Evolutionary conservation across 257 asterid genomes (phyloP).

Genomic region (Nemophila menziesii): DNA sequence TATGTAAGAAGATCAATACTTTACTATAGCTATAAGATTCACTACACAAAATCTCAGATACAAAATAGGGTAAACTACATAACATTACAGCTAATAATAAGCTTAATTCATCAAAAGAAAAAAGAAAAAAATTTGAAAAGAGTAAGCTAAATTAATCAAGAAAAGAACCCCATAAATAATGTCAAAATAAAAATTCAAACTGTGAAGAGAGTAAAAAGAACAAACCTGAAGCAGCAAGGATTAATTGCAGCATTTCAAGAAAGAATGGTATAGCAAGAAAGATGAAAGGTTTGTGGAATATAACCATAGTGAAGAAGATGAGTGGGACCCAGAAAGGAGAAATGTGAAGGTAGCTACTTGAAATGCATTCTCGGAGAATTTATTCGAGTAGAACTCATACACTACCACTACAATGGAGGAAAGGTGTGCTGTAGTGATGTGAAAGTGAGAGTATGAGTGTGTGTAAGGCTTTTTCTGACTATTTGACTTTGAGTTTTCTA

Average conservation of each 20-base stretch:
- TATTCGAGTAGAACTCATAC: not conserved
- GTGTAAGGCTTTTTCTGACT: slow-evolving; percentile 21
- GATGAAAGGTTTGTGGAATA: slow-evolving; percentile 17
- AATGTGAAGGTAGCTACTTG: not conserved
- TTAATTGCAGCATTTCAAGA: slow-evolving; percentile 26
- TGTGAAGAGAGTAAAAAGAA: not conserved
- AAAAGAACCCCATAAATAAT: slow-evolving; percentile 4
- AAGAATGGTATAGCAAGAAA: slow-evolving; percentile 28
- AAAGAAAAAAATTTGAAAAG: no score
- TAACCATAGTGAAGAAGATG: slow-evolving; percentile 28
- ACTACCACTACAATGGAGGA: not conserved
- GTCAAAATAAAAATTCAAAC: not conserved
- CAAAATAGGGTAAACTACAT: not conserved
- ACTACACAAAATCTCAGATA: not conserved
- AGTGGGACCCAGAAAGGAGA: slow-evolving; percentile 9
- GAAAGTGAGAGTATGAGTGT: no score
- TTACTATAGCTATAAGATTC: not conserved
- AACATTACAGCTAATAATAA: no score
- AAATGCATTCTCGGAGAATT: no score
- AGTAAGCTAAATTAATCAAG: no score
- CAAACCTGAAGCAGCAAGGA: slow-evolving; percentile 45
- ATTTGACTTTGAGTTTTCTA: no score
- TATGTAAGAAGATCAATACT: slow-evolving; percentile 6
- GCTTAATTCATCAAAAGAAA: not conserved
- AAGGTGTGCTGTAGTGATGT: not conserved